phyloP scores from a whole-genome alignment of 352 stramenopile genomes.

The Globisporangium cystogenes region DNA sequence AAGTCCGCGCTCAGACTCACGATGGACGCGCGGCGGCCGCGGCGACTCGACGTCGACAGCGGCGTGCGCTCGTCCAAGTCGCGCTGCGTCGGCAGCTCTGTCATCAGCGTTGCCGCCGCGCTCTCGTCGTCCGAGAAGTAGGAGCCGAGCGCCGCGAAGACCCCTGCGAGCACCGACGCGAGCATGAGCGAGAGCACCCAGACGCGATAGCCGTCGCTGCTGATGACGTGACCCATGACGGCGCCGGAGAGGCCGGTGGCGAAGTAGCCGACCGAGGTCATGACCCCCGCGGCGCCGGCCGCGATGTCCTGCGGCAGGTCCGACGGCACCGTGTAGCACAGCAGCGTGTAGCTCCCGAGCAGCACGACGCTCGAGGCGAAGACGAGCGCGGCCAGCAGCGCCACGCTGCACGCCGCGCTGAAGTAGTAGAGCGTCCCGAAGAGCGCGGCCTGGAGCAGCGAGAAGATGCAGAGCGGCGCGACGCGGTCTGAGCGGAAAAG shows the following conservation, averaged over 20 bases:
- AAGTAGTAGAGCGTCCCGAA: conserved; percentile 52
- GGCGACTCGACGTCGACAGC: conserved; percentile 24
- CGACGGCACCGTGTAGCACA: conserved; percentile 69
- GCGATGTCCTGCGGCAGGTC: conserved; percentile 70
- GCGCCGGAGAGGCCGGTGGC: conserved; percentile 56
- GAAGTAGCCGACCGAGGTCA: conserved; percentile 65
- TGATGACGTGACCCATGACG: conserved; percentile 62
- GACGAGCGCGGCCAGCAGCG: conserved; percentile 41
- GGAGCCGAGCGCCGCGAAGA: conserved; percentile 57
- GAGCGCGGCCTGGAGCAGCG: conserved; percentile 45
- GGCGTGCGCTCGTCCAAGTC: conserved; percentile 29
- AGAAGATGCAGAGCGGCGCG: conserved; percentile 72
- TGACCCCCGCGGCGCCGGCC: conserved; percentile 53
- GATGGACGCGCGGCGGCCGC: conserved; percentile 28
- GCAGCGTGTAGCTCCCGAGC: conserved; percentile 67
- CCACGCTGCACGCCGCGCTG: conserved; percentile 42
- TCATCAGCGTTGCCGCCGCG: no score
- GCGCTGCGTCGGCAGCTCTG: not conserved
- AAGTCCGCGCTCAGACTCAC: conserved; percentile 31
- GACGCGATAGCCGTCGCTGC: conserved; percentile 39
- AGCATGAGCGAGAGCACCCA: conserved; percentile 58
- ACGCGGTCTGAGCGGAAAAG: conserved; percentile 64
- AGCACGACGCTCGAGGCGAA: conserved; percentile 70
- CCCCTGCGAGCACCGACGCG: conserved; percentile 43
- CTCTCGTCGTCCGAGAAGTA: conserved; percentile 31